Percentiles rank a stretch among this genome's conserved stretches.
These are phyloP conservation scores for Eragrostis nindensis DNA, from an alignment of 176 grass and related monocot genomes.

Conservation along the genomic window DNA sequence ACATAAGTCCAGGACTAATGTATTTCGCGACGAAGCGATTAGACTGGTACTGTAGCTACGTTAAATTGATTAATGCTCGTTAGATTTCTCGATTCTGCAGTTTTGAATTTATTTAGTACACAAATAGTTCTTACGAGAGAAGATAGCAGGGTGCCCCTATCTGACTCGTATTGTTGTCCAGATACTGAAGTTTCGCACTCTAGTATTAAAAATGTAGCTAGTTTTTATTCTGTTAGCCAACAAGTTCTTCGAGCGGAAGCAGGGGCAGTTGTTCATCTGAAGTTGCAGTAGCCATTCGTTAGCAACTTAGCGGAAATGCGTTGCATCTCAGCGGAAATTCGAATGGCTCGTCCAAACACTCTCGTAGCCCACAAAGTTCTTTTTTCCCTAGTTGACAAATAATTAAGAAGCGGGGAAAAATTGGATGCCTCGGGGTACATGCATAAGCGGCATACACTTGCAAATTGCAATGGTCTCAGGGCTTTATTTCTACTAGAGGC, in stretches of 20 bases:
- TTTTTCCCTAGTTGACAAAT: neutral
- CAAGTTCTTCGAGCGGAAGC: neutral
- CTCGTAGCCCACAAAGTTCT: neutral
- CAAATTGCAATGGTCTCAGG: neutral
- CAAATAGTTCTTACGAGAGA: too few relatives aligned
- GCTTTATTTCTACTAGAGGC: conserved; percentile 55
- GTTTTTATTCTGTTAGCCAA: too few relatives aligned
- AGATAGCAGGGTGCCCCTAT: too few relatives aligned
- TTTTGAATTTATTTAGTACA: too few relatives aligned
- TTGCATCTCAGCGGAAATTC: neutral
- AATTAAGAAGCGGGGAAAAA: conserved; percentile 21
- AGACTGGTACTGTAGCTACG: too few relatives aligned
- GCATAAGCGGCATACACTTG: neutral
- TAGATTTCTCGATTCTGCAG: too few relatives aligned
- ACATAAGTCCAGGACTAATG: too few relatives aligned
- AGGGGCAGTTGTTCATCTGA: too few relatives aligned
- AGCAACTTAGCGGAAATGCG: neutral
- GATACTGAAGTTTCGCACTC: neutral
- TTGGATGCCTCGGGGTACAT: conserved; percentile 23
- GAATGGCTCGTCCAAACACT: neutral
- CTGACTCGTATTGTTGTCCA: neutral
- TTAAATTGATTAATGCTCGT: too few relatives aligned
- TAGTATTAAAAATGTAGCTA: neutral
- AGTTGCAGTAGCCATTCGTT: neutral
- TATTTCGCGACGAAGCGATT: too few relatives aligned